Conservation (phyloP, 2,329 filamentous ascomycete genomes). For the Aspergillus proliferans region DNA sequence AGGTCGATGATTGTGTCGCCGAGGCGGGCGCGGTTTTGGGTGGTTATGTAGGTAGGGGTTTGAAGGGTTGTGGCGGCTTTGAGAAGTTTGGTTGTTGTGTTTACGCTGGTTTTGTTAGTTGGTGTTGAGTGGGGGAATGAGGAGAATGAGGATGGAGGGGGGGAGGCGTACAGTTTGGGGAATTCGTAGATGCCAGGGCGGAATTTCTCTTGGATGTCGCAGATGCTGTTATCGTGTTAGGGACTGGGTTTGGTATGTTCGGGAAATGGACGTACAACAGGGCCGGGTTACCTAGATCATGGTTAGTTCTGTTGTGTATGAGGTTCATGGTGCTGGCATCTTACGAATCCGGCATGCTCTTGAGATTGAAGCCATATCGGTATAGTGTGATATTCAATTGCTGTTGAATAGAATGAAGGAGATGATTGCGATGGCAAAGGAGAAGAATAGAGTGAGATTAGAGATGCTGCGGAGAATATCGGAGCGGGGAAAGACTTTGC, state of each 20-base stretch:
- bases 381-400: not conserved
- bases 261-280: slow-evolving; percentile 35
- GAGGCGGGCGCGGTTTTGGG: slow-evolving; percentile 72
- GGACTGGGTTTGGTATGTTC: not conserved
- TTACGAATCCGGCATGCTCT: slow-evolving; percentile 23
- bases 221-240: slow-evolving; percentile 56
- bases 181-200: slow-evolving; percentile 76
- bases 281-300: slow-evolving; percentile 38
- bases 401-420: not conserved
- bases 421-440: not conserved
- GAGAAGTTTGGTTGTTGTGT: slow-evolving; percentile 64
- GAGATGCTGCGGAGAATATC: not conserved
- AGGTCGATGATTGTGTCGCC: slow-evolving; percentile 77
- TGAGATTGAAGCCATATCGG: slow-evolving; percentile 14
- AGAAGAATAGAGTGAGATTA: not conserved
- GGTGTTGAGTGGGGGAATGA: not conserved
- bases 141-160: not conserved
- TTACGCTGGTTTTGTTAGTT: slow-evolving; percentile 44
- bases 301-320: not conserved
- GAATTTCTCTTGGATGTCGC: slow-evolving; percentile 94
- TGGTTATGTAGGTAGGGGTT: slow-evolving; percentile 79
- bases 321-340: slow-evolving; percentile 1
- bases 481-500: slow-evolving; percentile 1
- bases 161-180: slow-evolving; percentile 60
- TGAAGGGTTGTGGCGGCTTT: slow-evolving; percentile 46